Evolutionary conservation across 768 basidiomycete genomes (phyloP), one percentile per base, ranked within the genome.

Genomic region (Boletus patriciae): DNA sequence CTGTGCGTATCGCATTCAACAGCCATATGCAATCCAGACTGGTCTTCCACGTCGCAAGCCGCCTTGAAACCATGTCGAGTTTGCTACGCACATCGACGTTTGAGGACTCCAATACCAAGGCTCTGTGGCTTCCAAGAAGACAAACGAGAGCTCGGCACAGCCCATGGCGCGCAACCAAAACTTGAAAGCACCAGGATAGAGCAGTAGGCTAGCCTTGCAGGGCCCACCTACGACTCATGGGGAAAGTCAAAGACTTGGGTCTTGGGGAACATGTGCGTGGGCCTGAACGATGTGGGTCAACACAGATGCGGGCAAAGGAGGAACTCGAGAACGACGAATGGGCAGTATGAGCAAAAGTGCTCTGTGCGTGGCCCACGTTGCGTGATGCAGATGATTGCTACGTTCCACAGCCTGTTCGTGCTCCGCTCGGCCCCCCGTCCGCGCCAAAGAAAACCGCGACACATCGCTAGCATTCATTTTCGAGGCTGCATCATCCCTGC

Each of bases 161-260:
- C 70, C 79, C 78, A 81, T 81, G 83, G 83, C 71, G 73, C 75
- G 74, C 77, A 74, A 79, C 79, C 63, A 69, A 62, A 66, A 65
- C 77, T 55, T 57, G 78, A 84, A 83, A 69, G 77, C 77, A 68
- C 83, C 83, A 81, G 80, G 77, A 62, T 77, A 74, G 76, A 73
- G 69, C 47, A 56, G 63, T 55, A 57, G 49, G 62, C 49, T 10
- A 59, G 46, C 58, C 49, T 46, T 15, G 45, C 6, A 27, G 49
- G 51, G 59, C 58, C 52, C 13, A 46, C 64, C 68, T 66, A 55
- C 58, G 42, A 47, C 67, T 55, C 62, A 2, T 60, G 60, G 72
- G 65, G 70, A 68, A 64, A 78, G 79, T 74, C 79, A 60, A 63
- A 65, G 79, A 78, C 80, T 73, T 75, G 59, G 73, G 70, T 66